Base-by-base conservation (phyloP, 2,329 filamentous ascomycete species). In the Dactylella cylindrospora region DNA sequence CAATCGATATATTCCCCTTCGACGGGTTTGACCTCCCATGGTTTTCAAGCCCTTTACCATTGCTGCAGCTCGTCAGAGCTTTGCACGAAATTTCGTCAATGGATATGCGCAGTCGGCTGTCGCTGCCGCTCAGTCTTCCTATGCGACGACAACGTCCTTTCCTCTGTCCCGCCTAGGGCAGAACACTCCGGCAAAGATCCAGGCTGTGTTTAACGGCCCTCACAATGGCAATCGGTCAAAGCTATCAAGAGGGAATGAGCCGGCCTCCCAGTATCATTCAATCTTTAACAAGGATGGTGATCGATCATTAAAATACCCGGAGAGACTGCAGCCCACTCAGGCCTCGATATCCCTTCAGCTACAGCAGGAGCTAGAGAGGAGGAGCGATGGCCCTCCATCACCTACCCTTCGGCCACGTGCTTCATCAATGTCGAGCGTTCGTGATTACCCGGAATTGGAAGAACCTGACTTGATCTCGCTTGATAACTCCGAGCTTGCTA, bases 51-150 rank as follows among this genome's bases (percentile, higher is more conserved):
- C 77, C 70, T 84, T 84, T 71, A 81, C 83, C 72, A 80, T 55
- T 44, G 52, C 83, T 79, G 88, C 97, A 80, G 89, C 95, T 83
- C 91, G 93, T 80, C 88, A 91, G 81, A 90, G 88, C 85, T 86
- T 96, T 77, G 85, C 88, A 73, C 97, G 97, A 79, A 90, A 90
- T 72, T 86, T 97, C 75, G 91, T 89, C 74, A 89, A 97, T 82
- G 91, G 91, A 76, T 97, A 96, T 81, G 90, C 90, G 70, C 91
- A 97, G 75, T 95, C 90, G 66, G 86, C 97, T 76, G 90, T 98
- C 76, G 93, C 93, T 72, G 91, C 90, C 70, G 89, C 89, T 67
- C 90, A 95, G 80, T 84, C 86, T 77, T 80, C 82, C 79, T 81
- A 89, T 84, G 80, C 84, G 77, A 72, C 89, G 83, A 73, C 83